phyloP scores from a whole-genome alignment of 306 rosid species.

The Quercus cerris region DNA sequence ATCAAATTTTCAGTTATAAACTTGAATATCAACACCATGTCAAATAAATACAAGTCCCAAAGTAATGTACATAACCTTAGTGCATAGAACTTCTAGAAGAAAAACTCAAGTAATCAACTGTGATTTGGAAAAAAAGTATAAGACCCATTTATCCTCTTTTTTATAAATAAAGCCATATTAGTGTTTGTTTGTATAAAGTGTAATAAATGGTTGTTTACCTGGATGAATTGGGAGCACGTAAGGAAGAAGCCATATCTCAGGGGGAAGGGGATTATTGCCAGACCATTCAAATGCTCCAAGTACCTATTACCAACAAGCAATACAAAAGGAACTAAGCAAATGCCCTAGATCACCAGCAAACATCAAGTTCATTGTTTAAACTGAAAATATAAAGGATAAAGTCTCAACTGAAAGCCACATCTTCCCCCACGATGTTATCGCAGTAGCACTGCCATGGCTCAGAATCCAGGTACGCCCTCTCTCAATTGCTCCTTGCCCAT shows the following conservation, averaged over 20 bases:
- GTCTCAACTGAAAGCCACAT: conserved; percentile 91
- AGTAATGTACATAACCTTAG: background rate
- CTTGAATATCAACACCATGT: background rate
- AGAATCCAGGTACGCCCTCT: conserved; percentile 71
- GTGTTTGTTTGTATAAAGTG: background rate
- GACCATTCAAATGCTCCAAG: conserved; percentile 92
- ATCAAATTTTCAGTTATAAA: background rate
- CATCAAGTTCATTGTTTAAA: conserved; percentile 3
- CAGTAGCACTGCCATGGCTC: conserved; percentile 76
- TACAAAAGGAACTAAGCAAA: background rate
- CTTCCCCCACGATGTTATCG: conserved; percentile 87
- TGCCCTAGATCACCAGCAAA: background rate
- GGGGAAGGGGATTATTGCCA: conserved; percentile 92
- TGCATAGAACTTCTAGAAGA: background rate
- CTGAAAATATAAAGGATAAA: conserved; percentile 20
- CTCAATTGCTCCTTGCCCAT: conserved; percentile 65
- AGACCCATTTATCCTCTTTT: background rate
- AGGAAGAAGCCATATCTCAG: conserved; percentile 92
- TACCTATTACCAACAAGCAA: conserved; percentile 45
- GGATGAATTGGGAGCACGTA: conserved; percentile 81
- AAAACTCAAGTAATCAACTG: background rate
- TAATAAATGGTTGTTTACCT: conserved; percentile 38
- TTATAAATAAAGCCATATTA: background rate
- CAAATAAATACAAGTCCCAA: background rate
- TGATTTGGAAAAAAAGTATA: background rate